A percentile compares a stretch with the other conserved stretches of the same genome.
Conservation (phyloP, 192 early-diverging fungal genomes). For the Spinellus fusiger region DNA sequence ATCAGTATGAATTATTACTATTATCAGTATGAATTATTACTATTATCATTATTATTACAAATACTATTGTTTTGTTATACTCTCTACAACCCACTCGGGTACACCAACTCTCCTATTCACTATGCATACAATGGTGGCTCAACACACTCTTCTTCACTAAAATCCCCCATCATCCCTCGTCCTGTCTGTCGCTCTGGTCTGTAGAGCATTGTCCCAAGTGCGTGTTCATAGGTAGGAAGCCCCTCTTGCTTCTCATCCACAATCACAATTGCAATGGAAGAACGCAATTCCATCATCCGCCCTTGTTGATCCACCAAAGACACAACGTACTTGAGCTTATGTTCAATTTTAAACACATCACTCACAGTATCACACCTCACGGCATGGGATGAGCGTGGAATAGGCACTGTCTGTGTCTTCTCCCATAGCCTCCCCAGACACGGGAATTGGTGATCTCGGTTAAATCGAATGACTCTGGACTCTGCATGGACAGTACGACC, state of each 20-base stretch:
- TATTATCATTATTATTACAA: too few relatives aligned
- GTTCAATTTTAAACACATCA: conserved; percentile 24
- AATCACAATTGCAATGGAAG: conserved; percentile 26
- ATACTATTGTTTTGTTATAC: too few relatives aligned
- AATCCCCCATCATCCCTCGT: too few relatives aligned
- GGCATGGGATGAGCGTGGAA: conserved; percentile 11
- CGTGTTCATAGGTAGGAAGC: conserved; percentile 33
- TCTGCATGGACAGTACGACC: conserved; percentile 25
- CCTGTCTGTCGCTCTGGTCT: background rate
- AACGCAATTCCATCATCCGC: conserved; percentile 28
- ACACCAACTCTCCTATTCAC: too few relatives aligned
- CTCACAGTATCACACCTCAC: conserved; percentile 28
- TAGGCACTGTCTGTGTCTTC: conserved; percentile 7
- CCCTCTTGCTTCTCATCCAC: conserved; percentile 17
- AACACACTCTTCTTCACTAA: too few relatives aligned
- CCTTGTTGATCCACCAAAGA: conserved; percentile 21
- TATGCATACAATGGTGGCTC: too few relatives aligned
- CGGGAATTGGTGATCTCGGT: conserved; percentile 10
- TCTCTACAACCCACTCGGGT: too few relatives aligned
- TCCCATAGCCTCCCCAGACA: conserved; percentile 15
- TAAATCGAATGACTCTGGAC: conserved; percentile 5
- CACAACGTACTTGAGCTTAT: conserved; percentile 31
- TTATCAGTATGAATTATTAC: too few relatives aligned
- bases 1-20: too few relatives aligned
- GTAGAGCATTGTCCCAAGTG: conserved; percentile 20